Evolutionary conservation across 345 rosid genomes (phyloP).

Genomic region (Abelmoschus esculentus): DNA sequence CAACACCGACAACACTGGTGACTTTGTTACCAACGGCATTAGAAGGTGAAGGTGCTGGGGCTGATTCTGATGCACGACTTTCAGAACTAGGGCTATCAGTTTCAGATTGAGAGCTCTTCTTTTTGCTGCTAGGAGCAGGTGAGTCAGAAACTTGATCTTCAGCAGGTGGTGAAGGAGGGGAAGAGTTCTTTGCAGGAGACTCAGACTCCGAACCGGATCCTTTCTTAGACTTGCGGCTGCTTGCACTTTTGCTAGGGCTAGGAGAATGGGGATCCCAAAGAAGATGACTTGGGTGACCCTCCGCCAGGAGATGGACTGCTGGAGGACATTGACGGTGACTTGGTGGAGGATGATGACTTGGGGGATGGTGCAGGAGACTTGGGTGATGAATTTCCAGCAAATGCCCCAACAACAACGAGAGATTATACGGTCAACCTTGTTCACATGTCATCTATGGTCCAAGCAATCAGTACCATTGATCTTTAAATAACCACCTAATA

Average conservation of each 20-base stretch:
- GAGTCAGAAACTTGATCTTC: neutral
- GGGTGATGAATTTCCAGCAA: slow-evolving; percentile 26
- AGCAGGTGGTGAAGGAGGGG: neutral
- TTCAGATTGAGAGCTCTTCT: neutral
- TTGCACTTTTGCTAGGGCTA: neutral
- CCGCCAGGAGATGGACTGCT: slow-evolving; percentile 4
- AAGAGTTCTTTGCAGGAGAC: neutral
- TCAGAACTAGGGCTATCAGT: neutral
- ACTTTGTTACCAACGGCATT: slow-evolving; percentile 4
- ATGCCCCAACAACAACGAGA: slow-evolving; percentile 18
- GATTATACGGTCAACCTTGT: too few relatives aligned
- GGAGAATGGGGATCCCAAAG: neutral
- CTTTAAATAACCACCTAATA: too few relatives aligned
- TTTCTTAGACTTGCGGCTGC: neutral
- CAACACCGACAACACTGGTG: slow-evolving; percentile 10
- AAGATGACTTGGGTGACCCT: slow-evolving; percentile 12
- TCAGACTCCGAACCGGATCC: neutral
- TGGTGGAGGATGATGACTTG: slow-evolving; percentile 14
- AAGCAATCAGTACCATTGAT: too few relatives aligned
- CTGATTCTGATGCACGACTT: neutral
- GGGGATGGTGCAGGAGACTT: slow-evolving; percentile 19
- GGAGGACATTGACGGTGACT: slow-evolving; percentile 1
- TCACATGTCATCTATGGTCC: too few relatives aligned
- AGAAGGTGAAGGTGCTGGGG: neutral
- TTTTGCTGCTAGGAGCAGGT: neutral